Evolutionary conservation across 352 stramenopile species (phyloP).

Genomic region (Pseudoperonospora humuli): DNA sequence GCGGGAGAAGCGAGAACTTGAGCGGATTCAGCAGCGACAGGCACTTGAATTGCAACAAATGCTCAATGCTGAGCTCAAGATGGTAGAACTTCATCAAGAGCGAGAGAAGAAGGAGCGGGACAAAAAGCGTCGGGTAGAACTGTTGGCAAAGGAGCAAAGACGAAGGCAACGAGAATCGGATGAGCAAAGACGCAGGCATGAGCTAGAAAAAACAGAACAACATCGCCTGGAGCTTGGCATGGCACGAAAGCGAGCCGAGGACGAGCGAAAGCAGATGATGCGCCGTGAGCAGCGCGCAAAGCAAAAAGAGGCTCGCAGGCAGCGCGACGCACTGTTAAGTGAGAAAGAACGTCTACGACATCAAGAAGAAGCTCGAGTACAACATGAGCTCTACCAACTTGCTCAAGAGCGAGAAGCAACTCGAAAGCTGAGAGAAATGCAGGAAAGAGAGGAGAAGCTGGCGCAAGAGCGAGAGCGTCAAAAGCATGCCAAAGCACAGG

Average conservation of each 20-base stretch:
- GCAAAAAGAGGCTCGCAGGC: conserved; percentile 42
- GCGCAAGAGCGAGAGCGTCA: conserved; percentile 35
- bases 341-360: conserved; percentile 47
- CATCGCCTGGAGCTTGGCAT: conserved; percentile 40
- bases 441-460: conserved; percentile 34
- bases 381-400: conserved; percentile 39
- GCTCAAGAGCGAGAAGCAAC: conserved; percentile 37
- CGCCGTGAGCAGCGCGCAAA: conserved; percentile 40
- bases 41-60: too few species aligned
- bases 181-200: conserved; percentile 35
- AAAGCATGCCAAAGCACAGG: conserved; percentile 32
- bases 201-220: conserved; percentile 51
- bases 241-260: too few species aligned
- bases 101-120: conserved; percentile 44
- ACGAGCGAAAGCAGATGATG: conserved; percentile 38
- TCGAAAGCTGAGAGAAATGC: conserved; percentile 42
- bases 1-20: conserved; percentile 54
- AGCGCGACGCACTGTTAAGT: conserved; percentile 26
- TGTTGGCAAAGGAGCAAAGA: too few species aligned
- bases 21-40: conserved; percentile 65
- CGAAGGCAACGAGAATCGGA: conserved; percentile 44
- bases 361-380: conserved; percentile 46
- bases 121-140: too few species aligned
- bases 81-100: too few species aligned
- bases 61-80: too few species aligned